A percentile compares a stretch with the other conserved stretches of the same genome.
Conservation (phyloP, 73 alveolate genomes). For the Blepharisma stoltei region DNA sequence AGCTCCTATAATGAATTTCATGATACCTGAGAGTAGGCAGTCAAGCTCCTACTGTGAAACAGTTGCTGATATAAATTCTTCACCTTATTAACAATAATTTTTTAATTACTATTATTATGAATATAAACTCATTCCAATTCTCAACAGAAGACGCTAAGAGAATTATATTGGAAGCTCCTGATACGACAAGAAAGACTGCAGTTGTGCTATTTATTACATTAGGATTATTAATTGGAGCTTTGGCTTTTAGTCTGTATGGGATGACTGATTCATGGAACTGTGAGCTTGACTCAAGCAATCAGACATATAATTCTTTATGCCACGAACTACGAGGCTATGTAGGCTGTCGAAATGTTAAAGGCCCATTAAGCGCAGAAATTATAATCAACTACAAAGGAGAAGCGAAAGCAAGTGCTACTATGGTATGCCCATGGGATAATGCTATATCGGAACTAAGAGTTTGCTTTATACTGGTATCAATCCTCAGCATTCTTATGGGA, state of each 20-base stretch:
- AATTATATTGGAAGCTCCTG: slow-evolving; percentile 22
- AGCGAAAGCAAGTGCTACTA: slow-evolving; percentile 36
- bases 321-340: slow-evolving; percentile 38
- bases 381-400: slow-evolving; percentile 38
- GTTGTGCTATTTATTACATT: not conserved
- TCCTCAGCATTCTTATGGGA: slow-evolving; percentile 32
- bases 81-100: too few species aligned
- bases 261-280: slow-evolving; percentile 50
- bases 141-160: slow-evolving; percentile 18
- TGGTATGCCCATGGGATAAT: slow-evolving; percentile 48
- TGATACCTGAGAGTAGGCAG: too few species aligned
- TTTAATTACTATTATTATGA: too few species aligned
- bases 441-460: slow-evolving; percentile 54
- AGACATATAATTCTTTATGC: slow-evolving; percentile 35
- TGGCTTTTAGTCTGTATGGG: slow-evolving; percentile 32
- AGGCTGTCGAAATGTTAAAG: slow-evolving; percentile 45
- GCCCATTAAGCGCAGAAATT: slow-evolving; percentile 52
- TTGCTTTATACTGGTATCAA: slow-evolving; percentile 38
- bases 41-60: too few species aligned
- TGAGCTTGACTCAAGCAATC: slow-evolving; percentile 39
- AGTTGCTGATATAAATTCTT: too few species aligned
- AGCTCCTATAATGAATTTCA: too few species aligned
- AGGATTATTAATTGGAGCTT: slow-evolving; percentile 29
- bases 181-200: slow-evolving; percentile 4
- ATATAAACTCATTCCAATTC: not conserved